Percentiles rank a stretch among this genome's conserved stretches.
Conservation (phyloP, 1,139 yeast species). For the Meyerozyma athensensis region DNA sequence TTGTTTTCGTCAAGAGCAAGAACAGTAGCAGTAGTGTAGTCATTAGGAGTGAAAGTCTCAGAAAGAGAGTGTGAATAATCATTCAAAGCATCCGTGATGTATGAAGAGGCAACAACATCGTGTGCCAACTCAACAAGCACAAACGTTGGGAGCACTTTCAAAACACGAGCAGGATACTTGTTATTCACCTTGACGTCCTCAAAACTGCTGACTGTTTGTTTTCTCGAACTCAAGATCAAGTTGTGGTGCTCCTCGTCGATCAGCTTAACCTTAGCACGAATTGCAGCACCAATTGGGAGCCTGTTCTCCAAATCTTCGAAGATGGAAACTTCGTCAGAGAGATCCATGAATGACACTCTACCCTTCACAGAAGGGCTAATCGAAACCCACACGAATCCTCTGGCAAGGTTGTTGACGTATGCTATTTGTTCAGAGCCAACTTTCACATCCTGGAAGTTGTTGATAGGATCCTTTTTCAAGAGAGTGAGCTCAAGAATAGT, state of each 20-base stretch:
- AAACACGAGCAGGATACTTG: conserved; percentile 59
- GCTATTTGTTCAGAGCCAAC: conserved; percentile 43
- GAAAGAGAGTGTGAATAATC: conserved; percentile 57
- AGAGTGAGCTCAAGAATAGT: conserved; percentile 65
- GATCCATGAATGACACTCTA: conserved; percentile 60
- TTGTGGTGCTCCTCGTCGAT: conserved; percentile 51
- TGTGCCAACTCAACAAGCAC: conserved; percentile 67
- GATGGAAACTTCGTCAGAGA: conserved; percentile 50
- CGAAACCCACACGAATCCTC: conserved; percentile 62
- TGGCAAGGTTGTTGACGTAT: conserved; percentile 50
- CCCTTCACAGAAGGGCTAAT: conserved; percentile 68
- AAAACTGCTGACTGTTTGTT: conserved; percentile 33
- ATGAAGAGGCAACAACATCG: conserved; percentile 60
- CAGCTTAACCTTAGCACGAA: conserved; percentile 53
- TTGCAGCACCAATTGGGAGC: conserved; percentile 68
- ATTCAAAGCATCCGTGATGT: conserved; percentile 73
- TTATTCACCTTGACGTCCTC: conserved; percentile 56
- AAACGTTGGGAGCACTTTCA: conserved; percentile 57
- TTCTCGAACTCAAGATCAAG: conserved; percentile 49
- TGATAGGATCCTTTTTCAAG: conserved; percentile 28
- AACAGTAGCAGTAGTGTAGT: conserved; percentile 59
- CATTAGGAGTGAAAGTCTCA: conserved; percentile 50
- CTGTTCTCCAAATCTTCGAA: conserved; percentile 49
- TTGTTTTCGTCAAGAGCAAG: conserved; percentile 51
- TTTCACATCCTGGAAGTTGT: conserved; percentile 32